Base-by-base conservation (phyloP, 1,284 basidiomycete genomes). In the Fomitopsis schrenkii region DNA sequence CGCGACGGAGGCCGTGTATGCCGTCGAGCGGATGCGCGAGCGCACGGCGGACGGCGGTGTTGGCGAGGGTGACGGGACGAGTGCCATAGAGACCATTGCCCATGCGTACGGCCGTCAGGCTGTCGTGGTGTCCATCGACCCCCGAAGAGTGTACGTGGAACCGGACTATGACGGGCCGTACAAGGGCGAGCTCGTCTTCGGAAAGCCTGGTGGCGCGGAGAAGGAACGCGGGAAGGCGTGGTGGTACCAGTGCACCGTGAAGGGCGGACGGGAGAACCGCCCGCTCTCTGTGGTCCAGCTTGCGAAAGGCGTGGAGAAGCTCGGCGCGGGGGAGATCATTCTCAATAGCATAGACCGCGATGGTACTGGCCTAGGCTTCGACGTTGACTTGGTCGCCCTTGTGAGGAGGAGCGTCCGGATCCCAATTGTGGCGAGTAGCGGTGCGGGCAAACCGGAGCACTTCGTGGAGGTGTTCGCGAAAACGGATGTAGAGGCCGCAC, bases 241-340 rank as follows among this genome's bases (percentile, higher is more conserved):
- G 95, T 99, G 97, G 97, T 99, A 99, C 76, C 93, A 95, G 72
- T 98, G 97, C 75, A 99, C 97, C 14, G 91, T 98, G 59, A 93
- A 91, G 6, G 97, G 97, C 54, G 97, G 97, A 17, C 87, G 97
- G 42, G 93, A 95, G 71, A 74, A 82, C 42, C 85, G 95, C n/a
- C 88, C 88, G 59, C 76, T 99, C n/a, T 97, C 97, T 22, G 97
- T 91, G 19, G 87, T 95, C 22, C 90, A 99, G 76, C 86, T 99
- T 19, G 95, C 94, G 2, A 82, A 86, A 57, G 97, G 96, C 26
- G 94, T 91, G 19, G 94, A 97, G 76, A 76, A 76, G 28, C 84
- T 99, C 19, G 97, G 97, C 1, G 96, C 97, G 0, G 97, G 97
- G 5, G 97, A 99, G 76, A 87, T 99, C 62, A 76, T 99, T 59